These are phyloP conservation scores for Geotrichum restrictum DNA, from an alignment of 1,139 yeast species.

Conservation along the genomic window DNA sequence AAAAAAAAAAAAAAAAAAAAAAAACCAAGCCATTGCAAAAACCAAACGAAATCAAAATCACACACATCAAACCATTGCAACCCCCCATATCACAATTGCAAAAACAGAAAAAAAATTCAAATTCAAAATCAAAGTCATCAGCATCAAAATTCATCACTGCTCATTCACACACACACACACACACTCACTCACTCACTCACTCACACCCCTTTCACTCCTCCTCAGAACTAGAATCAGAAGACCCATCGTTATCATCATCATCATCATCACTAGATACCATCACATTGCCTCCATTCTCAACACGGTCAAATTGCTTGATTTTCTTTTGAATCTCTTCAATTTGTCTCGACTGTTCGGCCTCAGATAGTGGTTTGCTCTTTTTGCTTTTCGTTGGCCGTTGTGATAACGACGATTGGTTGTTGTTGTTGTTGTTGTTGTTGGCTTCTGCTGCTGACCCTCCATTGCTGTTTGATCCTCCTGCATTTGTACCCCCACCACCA, in stretches of 20 bases:
- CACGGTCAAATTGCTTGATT: slow-evolving; percentile 67
- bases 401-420: slow-evolving; percentile 12
- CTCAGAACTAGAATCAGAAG: slow-evolving; percentile 9
- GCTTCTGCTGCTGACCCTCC: neutral
- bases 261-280: slow-evolving; percentile 1
- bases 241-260: slow-evolving; percentile 3
- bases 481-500: neutral
- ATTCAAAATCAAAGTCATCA: neutral
- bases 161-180: no score
- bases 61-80: neutral
- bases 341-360: slow-evolving; percentile 70
- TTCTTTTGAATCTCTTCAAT: slow-evolving; percentile 81
- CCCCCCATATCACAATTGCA: neutral
- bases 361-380: slow-evolving; percentile 53
- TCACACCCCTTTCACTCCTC: slow-evolving; percentile 6
- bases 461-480: no score
- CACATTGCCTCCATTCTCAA: slow-evolving; percentile 25
- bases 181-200: no score
- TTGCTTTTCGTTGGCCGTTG: slow-evolving; percentile 31
- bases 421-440: slow-evolving; percentile 23
- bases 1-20: neutral
- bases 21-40: neutral
- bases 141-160: neutral
- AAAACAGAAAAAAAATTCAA: slow-evolving; percentile 1
- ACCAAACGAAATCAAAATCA: slow-evolving; percentile 7